phyloP scores from a whole-genome alignment of 805 yeast genomes.

The Cyberlindnera petersonii region DNA sequence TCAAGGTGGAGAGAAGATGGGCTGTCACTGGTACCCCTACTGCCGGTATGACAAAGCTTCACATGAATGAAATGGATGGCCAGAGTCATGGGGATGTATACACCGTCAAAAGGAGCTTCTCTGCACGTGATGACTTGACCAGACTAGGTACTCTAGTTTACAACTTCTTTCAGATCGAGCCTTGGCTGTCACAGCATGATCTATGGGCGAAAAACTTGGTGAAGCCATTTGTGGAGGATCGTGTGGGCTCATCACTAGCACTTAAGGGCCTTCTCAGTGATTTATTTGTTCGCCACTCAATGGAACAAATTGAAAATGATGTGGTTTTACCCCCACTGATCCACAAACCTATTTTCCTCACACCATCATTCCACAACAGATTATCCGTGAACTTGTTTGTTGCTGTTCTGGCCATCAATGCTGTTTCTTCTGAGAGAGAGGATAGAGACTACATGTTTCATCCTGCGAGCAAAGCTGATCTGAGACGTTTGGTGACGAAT shows the following conservation, averaged over 20 bases:
- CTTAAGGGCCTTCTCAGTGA: conserved; percentile 40
- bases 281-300: conserved; percentile 54
- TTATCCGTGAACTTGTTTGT: conserved; percentile 60
- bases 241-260: conserved; percentile 39
- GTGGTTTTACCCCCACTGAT: conserved; percentile 54
- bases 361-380: conserved; percentile 60
- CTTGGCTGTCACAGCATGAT: conserved; percentile 46
- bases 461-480: conserved; percentile 48
- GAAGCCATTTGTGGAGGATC: conserved; percentile 42
- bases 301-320: conserved; percentile 51
- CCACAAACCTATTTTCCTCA: conserved; percentile 54
- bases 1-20: conserved; percentile 63
- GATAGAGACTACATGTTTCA: conserved; percentile 73
- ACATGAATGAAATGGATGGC: conserved; percentile 32
- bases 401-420: conserved; percentile 66
- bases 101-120: conserved; percentile 45
- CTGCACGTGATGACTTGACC: conserved; percentile 48
- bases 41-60: conserved; percentile 57
- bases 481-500: conserved; percentile 55
- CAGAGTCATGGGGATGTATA: conserved; percentile 29
- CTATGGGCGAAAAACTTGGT: conserved; percentile 45
- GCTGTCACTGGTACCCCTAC: conserved; percentile 77
- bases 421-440: conserved; percentile 65
- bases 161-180: conserved; percentile 55
- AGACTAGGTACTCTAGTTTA: conserved; percentile 50